These are phyloP conservation scores for Coemansia sp. DNA, from an alignment of 192 early-diverging fungal genomes.

Conservation along the genomic window DNA sequence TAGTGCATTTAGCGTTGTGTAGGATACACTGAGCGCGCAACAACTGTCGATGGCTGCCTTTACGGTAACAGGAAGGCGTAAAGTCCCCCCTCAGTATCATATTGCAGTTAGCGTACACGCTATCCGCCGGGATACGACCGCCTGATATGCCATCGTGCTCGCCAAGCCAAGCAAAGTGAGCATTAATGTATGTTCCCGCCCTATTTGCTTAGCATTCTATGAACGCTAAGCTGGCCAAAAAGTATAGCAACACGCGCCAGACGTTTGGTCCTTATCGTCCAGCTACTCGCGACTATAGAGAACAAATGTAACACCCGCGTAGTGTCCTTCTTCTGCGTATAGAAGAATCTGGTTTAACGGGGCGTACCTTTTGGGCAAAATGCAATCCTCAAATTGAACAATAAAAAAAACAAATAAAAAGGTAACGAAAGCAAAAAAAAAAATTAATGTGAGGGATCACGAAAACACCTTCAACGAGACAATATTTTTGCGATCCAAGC, in stretches of 20 bases:
- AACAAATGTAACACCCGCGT: no score
- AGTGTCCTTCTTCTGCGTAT: no score
- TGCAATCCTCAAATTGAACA: no score
- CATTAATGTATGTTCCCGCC: background rate
- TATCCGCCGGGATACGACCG: background rate
- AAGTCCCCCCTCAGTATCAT: background rate
- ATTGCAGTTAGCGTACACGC: background rate
- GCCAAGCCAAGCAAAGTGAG: background rate
- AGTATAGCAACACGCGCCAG: background rate
- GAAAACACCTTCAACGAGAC: background rate
- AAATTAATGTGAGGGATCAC: background rate
- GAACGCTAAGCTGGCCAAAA: background rate
- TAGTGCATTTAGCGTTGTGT: no score
- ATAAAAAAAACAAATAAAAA: constrained; percentile 1
- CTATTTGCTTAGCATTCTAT: background rate
- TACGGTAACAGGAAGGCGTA: constrained; percentile 12
- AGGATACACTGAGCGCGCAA: no score
- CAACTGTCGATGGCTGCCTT: constrained; percentile 30
- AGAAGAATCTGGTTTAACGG: no score
- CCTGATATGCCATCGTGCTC: background rate
- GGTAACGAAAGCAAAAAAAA: background rate
- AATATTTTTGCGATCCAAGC: background rate
- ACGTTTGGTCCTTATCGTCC: background rate
- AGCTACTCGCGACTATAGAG: background rate
- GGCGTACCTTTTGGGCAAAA: no score